These are phyloP conservation scores for Lumnitzera racemosa DNA, from an alignment of 345 rosid species.

Conservation along the genomic window DNA sequence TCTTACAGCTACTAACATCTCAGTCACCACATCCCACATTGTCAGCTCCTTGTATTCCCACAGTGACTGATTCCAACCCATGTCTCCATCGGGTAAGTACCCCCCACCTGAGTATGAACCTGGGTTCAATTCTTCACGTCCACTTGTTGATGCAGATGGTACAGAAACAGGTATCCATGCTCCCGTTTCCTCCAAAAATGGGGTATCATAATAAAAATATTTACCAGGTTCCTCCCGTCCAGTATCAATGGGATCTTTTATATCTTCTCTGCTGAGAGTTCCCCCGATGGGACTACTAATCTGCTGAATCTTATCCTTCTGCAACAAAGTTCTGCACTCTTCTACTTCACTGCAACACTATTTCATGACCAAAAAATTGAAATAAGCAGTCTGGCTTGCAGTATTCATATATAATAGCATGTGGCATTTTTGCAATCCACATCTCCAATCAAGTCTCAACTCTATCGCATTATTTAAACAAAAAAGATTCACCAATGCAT, in stretches of 20 bases:
- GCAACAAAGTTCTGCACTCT: no score
- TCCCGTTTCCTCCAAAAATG: slow-evolving; percentile 25
- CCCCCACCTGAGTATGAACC: slow-evolving; percentile 18
- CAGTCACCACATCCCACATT: slow-evolving; percentile 23
- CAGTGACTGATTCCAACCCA: slow-evolving; percentile 15
- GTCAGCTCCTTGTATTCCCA: slow-evolving; percentile 23
- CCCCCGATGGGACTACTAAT: no score
- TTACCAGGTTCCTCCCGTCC: slow-evolving; percentile 9
- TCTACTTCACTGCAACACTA: no score
- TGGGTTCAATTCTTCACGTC: slow-evolving; percentile 15
- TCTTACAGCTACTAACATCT: slow-evolving; percentile 22
- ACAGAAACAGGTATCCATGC: slow-evolving; percentile 22
- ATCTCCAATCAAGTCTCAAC: no score
- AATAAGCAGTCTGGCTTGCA: no score
- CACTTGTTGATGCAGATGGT: slow-evolving; percentile 17
- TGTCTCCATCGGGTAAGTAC: slow-evolving; percentile 16
- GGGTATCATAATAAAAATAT: slow-evolving; percentile 21
- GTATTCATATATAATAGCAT: no score
- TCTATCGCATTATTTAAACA: no score
- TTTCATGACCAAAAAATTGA: no score
- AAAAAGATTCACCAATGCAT: no score
- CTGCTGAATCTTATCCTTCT: no score
- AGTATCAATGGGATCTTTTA: not conserved
- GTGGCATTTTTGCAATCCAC: no score
- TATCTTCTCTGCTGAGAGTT: no score